These are phyloP conservation scores for Pharus latifolius DNA, from an alignment of 176 grass and related monocot species.

Conservation along the genomic window DNA sequence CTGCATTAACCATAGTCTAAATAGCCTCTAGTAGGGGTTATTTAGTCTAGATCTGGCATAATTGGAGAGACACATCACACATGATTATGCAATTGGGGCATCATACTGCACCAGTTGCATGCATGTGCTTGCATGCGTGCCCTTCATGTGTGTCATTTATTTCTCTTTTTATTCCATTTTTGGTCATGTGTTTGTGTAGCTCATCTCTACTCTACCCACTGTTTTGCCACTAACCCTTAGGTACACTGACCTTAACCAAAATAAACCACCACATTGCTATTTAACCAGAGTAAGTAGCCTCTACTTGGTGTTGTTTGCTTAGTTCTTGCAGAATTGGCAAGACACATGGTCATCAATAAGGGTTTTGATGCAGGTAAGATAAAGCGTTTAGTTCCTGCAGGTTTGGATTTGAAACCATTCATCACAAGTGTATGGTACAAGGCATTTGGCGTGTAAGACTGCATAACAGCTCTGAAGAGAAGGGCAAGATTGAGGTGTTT, in stretches of 20 bases:
- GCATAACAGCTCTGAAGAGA: neutral
- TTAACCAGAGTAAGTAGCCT: neutral
- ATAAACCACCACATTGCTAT: neutral
- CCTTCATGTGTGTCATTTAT: too few relatives aligned
- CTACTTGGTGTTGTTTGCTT: neutral
- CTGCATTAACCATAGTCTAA: too few relatives aligned
- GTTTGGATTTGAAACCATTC: too few relatives aligned
- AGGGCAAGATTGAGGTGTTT: neutral
- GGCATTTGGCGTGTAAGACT: neutral
- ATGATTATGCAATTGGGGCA: too few relatives aligned
- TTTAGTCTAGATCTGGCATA: too few relatives aligned
- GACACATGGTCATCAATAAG: neutral
- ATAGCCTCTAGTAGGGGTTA: too few relatives aligned
- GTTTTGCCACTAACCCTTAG: neutral
- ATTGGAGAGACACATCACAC: too few relatives aligned
- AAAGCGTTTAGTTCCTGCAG: too few relatives aligned
- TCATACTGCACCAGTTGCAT: too few relatives aligned
- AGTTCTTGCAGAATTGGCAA: neutral
- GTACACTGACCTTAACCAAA: neutral
- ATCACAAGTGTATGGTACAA: neutral
- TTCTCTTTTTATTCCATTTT: too few relatives aligned
- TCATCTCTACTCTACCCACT: neutral
- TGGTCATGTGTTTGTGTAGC: too few relatives aligned
- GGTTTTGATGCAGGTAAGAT: neutral
- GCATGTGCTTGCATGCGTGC: too few relatives aligned